These are phyloP conservation scores for Linaria vulgaris DNA, from an alignment of 257 asterid species.

Conservation along the genomic window DNA sequence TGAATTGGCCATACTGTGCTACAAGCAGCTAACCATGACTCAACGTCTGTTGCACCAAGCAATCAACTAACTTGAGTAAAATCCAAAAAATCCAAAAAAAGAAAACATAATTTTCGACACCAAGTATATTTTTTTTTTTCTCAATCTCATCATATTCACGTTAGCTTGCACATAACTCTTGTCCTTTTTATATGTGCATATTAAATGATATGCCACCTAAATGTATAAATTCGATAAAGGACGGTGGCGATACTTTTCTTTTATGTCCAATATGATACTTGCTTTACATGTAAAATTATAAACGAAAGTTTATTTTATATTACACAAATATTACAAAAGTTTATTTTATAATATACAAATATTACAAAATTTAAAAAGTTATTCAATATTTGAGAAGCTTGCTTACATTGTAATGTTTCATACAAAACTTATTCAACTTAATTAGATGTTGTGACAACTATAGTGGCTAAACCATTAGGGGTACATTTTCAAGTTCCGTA, in stretches of 20 bases:
- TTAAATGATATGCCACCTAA: background rate
- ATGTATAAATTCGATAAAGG: background rate
- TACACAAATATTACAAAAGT: too few species aligned
- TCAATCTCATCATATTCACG: background rate
- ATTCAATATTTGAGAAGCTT: too few species aligned
- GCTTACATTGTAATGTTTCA: background rate
- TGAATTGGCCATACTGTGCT: conserved; percentile 2
- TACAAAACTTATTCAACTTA: too few species aligned
- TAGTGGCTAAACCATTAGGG: too few species aligned
- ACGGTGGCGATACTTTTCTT: background rate
- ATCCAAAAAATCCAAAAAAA: background rate
- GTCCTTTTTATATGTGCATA: background rate
- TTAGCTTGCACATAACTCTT: background rate
- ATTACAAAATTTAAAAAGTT: too few species aligned
- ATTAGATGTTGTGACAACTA: too few species aligned
- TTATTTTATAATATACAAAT: too few species aligned
- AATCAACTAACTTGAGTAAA: conserved; percentile 13
- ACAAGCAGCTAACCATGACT: background rate
- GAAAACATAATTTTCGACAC: background rate
- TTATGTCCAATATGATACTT: too few species aligned
- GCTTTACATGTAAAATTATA: background rate
- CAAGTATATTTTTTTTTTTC: background rate
- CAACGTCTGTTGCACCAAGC: background rate
- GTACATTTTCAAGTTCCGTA: too few species aligned
- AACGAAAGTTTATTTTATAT: too few species aligned